Evolutionary conservation across 2,329 filamentous ascomycete genomes (phyloP).

Genomic region (Apiospora malaysiana): DNA sequence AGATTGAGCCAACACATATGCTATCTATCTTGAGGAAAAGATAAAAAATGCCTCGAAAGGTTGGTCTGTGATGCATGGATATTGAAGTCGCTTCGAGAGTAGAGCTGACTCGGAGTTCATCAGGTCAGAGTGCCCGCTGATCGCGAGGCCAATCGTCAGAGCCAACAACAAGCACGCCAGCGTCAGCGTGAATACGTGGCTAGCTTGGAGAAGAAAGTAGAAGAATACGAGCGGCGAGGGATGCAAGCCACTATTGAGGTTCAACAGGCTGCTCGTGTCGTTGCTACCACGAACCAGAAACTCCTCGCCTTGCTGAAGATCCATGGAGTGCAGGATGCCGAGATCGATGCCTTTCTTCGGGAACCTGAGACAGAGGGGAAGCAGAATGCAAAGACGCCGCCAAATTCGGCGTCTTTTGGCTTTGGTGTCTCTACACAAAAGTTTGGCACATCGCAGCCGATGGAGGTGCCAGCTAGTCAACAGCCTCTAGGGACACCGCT

Average conservation of each 20-base stretch:
- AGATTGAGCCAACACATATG: too few species aligned
- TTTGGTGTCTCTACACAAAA: neutral
- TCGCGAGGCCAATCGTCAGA: slow-evolving; percentile 46
- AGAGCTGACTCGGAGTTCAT: neutral
- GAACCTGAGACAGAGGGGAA: neutral
- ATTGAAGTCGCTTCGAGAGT: too few species aligned
- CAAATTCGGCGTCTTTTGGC: too few species aligned
- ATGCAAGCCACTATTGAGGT: slow-evolving; percentile 58
- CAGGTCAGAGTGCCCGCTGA: slow-evolving; percentile 32
- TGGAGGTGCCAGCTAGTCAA: neutral
- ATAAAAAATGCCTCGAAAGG: neutral
- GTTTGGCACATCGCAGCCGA: neutral
- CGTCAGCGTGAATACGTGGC: slow-evolving; percentile 57
- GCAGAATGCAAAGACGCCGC: neutral
- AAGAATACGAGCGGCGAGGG: slow-evolving; percentile 54
- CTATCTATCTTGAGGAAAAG: too few species aligned
- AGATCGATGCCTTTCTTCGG: slow-evolving; percentile 47
- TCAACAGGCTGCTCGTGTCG: slow-evolving; percentile 57
- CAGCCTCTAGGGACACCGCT: neutral
- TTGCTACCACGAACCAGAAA: slow-evolving; percentile 54
- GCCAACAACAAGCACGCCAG: slow-evolving; percentile 59
- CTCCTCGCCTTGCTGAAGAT: slow-evolving; percentile 50
- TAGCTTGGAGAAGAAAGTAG: slow-evolving; percentile 52
- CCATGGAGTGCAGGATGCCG: slow-evolving; percentile 45
- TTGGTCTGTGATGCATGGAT: neutral